Base-by-base conservation (phyloP, 1,284 basidiomycete genomes). In the Earliella scabrosa region DNA sequence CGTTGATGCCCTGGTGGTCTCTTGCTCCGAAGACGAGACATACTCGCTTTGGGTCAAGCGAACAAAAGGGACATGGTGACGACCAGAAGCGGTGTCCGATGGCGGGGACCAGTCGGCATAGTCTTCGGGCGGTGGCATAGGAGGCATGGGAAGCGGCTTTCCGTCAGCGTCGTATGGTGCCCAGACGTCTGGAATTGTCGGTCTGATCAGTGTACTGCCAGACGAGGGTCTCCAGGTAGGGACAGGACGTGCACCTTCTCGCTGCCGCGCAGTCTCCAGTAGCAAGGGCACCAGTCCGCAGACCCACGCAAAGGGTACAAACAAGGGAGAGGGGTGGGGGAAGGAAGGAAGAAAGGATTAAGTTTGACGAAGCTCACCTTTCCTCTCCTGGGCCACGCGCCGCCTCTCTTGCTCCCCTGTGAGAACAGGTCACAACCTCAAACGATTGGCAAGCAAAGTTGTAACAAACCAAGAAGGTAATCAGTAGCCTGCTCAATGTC, bases 401-500 rank as follows among this genome's bases (percentile, higher is more conserved):
- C 76, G 79, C 55, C 82, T 78, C 23, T 82, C 79, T 61, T 83
- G 81, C 68, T 87, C 84, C 70, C 86, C 88, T 90, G 66, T 45
- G 50, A 32, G 34, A 44, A 31, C 3, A 21, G 21, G 50, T n/a
- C 1, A 11, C 11, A 39, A 18, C 11, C 14, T 11, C 11, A 23
- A 7, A 24, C 41, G 14, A 16, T 26, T 10, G n/a, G 10, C 8
- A 24, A 38, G 2, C 36, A 18, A 40, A n/a, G n/a, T n/a, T n/a
- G n/a, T n/a, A n/a, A 75, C 83, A 60, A 61, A 92, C 90, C 85
- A 39, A 90, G 65, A 23, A 95, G 77, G 82, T 87, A 92, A 35
- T 84, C 74, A 14, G 96, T 75, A 6, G 92, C 87, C 67, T 88
- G 82, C 38, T 93, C 86, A 18, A 92, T 82, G 67, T 98, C 88